phyloP scores from a whole-genome alignment of 1,284 basidiomycete species.

The Kwoniella shivajii region DNA sequence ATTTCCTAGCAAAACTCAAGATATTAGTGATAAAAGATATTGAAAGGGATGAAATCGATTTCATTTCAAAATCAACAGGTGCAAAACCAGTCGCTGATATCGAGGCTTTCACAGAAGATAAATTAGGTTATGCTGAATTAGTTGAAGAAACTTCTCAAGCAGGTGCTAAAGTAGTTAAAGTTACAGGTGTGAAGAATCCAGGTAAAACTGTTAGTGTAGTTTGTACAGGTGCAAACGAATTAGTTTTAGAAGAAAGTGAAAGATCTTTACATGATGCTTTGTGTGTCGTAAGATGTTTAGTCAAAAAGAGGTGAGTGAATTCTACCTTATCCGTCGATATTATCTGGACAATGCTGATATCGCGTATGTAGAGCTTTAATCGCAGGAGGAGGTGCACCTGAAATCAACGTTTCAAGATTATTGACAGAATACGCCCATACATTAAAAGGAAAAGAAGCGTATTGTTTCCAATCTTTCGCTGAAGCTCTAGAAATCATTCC shows the following conservation, averaged over 20 bases:
- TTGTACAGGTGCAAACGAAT: slow-evolving; percentile 89
- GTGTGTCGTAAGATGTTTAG: slow-evolving; percentile 95
- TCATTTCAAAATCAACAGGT: slow-evolving; percentile 90
- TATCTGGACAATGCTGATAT: not conserved
- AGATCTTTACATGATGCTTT: slow-evolving; percentile 96
- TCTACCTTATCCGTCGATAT: not conserved
- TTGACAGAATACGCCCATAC: slow-evolving; percentile 91
- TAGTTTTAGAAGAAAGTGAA: slow-evolving; percentile 97
- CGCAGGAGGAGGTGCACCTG: slow-evolving; percentile 95
- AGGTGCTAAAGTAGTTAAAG: slow-evolving; percentile 89
- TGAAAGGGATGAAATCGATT: slow-evolving; percentile 98
- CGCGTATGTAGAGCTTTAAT: slow-evolving; percentile 75
- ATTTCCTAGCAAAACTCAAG: slow-evolving; percentile 96
- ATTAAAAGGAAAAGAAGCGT: slow-evolving; percentile 97
- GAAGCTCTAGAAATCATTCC: slow-evolving; percentile 98
- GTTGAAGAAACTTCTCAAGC: slow-evolving; percentile 86
- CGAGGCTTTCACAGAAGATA: slow-evolving; percentile 98
- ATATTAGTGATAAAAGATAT: slow-evolving; percentile 98
- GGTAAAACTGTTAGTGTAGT: slow-evolving; percentile 95
- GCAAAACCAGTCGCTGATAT: slow-evolving; percentile 98
- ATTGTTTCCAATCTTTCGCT: slow-evolving; percentile 98
- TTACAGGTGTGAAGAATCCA: slow-evolving; percentile 93
- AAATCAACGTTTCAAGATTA: slow-evolving; percentile 95
- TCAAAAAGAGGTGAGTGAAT: slow-evolving; percentile 84
- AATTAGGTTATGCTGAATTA: slow-evolving; percentile 93